Percentiles rank a stretch among this genome's conserved stretches.
phyloP scores from a whole-genome alignment of 805 yeast genomes.

The Ogataea salicorniae region DNA sequence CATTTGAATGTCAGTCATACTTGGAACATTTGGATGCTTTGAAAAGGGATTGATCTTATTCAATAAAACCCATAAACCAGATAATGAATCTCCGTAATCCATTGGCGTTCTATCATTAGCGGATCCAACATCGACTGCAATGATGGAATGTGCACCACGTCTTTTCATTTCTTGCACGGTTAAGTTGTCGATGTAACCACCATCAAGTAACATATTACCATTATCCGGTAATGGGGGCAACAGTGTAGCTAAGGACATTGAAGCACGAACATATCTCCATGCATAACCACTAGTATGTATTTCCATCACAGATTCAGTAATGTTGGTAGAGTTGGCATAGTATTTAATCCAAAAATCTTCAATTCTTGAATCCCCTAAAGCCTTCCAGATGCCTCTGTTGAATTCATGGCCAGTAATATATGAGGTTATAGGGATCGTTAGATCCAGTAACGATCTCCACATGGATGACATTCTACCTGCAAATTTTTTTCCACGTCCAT shows the following conservation, averaged over 20 bases:
- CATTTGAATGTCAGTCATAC: slow-evolving; percentile 91
- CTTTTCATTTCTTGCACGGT: slow-evolving; percentile 91
- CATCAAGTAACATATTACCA: slow-evolving; percentile 91
- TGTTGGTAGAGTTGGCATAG: slow-evolving; percentile 88
- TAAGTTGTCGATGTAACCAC: slow-evolving; percentile 91
- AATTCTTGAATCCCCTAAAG: slow-evolving; percentile 84
- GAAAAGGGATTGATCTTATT: slow-evolving; percentile 91
- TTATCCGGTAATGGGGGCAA: slow-evolving; percentile 84
- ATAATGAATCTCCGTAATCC: slow-evolving; percentile 87
- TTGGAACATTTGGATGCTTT: slow-evolving; percentile 80
- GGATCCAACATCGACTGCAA: slow-evolving; percentile 96
- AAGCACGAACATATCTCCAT: slow-evolving; percentile 93
- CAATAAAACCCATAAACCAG: slow-evolving; percentile 86
- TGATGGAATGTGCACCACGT: slow-evolving; percentile 77
- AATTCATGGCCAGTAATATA: slow-evolving; percentile 97
- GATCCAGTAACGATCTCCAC: slow-evolving; percentile 80
- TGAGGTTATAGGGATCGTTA: slow-evolving; percentile 91
- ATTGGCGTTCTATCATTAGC: slow-evolving; percentile 87
- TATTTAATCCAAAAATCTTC: slow-evolving; percentile 94
- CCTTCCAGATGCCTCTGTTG: slow-evolving; percentile 96
- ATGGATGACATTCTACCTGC: slow-evolving; percentile 73
- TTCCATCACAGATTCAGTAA: slow-evolving; percentile 93
- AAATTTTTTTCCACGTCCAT: slow-evolving; percentile 84
- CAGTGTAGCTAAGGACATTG: slow-evolving; percentile 93
- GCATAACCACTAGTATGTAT: slow-evolving; percentile 88